Evolutionary conservation across 306 rosid species (phyloP), one percentile per base, ranked within the genome.

Genomic region (Dicorynia guianensis): DNA sequence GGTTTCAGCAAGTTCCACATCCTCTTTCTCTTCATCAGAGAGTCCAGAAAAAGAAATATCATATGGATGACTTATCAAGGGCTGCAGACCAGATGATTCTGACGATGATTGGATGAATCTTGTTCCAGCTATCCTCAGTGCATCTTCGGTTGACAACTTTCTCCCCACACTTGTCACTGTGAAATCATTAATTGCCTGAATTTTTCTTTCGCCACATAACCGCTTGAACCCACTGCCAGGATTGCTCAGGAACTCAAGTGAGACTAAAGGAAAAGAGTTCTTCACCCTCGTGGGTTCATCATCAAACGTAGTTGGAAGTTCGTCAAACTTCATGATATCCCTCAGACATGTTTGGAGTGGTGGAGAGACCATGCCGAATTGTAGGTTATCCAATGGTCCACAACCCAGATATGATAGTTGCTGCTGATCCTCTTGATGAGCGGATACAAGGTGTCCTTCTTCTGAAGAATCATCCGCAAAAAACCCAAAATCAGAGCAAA

Each of bases 91-190:
- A 44, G 54, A 47, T 10, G 76, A 65, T 30, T 72, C 81, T 8
- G 85, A 78, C 44, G 60, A 70, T 12, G 84, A 89, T 58, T 81
- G 88, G 15, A 89, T 79, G 85, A 89, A 88, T 76, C 85, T 89
- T 39, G 90, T 70, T 65, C 91, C 93, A 5, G 92, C 91, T 14
- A 86, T 66, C 76, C 80, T 88, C 82, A 89, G 74, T 40, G 85
- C 69, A 67, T 92, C 96, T 54, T 85, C 89, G 0, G 92, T 83
- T 20, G 96, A 89, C 1, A 85, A 67, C 42, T 78, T 81, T 53
- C 77, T 67, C 30, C 35, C 42, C 38, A 20, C 78, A 11, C 36
- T 30, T 44, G 34, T 12, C 2, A 11, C 42, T 35, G 7, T 25
- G 19, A 34, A 36, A 42, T 79, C 62, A 69, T 63, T 55, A 20